Conservation (phyloP, 73 alveolate genomes). For the Strombidium stylifer region DNA sequence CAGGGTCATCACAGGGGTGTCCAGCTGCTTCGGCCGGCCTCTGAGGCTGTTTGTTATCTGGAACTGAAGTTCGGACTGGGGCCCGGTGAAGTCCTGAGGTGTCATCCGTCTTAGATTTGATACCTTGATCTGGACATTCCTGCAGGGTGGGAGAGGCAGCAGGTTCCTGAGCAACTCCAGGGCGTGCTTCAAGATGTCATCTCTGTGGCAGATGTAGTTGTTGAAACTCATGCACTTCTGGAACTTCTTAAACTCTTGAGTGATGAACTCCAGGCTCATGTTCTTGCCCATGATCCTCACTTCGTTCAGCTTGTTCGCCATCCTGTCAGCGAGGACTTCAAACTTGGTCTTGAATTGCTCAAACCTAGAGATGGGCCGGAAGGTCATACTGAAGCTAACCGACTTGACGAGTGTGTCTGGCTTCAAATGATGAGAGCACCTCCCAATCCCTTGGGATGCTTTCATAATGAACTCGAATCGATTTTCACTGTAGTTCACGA, state of each 20-base stretch:
- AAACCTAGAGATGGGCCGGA: conserved; percentile 12
- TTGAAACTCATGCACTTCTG: conserved; percentile 15
- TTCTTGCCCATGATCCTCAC: conserved; percentile 5
- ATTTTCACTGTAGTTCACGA: conserved; percentile 55
- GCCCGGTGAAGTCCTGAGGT: no score
- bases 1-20: no score
- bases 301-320: conserved; percentile 19
- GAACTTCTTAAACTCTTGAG: neutral
- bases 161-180: conserved; percentile 1
- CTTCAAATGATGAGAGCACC: conserved; percentile 35
- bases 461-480: conserved; percentile 63
- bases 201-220: neutral
- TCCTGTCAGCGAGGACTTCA: conserved; percentile 13
- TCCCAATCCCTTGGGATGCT: conserved; percentile 24
- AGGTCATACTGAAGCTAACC: conserved; percentile 13
- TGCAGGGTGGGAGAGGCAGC: no score
- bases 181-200: conserved; percentile 3
- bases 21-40: no score
- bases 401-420: conserved; percentile 21
- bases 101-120: no score
- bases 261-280: conserved; percentile 18
- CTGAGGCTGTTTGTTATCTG: no score
- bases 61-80: no score
- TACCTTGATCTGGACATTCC: no score
- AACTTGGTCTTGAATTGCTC: conserved; percentile 21